These are phyloP conservation scores for Lachnellula subtilissima DNA, from an alignment of 2,329 filamentous ascomycete species.

Conservation along the genomic window DNA sequence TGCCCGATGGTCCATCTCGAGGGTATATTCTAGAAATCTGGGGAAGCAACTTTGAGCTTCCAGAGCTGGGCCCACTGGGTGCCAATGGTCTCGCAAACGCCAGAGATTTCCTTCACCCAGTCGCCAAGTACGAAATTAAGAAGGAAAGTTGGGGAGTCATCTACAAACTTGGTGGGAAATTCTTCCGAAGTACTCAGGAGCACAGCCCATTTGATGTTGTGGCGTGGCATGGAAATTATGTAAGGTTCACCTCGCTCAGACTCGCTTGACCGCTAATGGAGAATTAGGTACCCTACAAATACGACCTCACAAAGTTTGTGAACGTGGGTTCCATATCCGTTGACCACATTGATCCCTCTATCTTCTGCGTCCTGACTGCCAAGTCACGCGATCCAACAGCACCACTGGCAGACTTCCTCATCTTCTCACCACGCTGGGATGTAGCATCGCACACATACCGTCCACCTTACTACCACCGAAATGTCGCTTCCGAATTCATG, in stretches of 20 bases:
- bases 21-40: constrained; percentile 61
- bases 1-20: constrained; percentile 53
- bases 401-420: constrained; percentile 60
- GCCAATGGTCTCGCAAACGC: constrained; percentile 60
- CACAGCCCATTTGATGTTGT: constrained; percentile 75
- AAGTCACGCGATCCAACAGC: constrained; percentile 49
- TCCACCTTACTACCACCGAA: constrained; percentile 55
- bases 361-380: constrained; percentile 62
- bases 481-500: constrained; percentile 47
- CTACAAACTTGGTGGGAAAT: constrained; percentile 60
- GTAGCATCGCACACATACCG: constrained; percentile 56
- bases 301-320: constrained; percentile 62
- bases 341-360: constrained; percentile 63
- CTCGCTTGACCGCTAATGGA: constrained; percentile 17
- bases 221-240: constrained; percentile 66
- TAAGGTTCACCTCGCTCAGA: neutral
- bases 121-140: constrained; percentile 47
- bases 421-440: constrained; percentile 64
- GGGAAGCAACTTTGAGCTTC: constrained; percentile 57
- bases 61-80: constrained; percentile 61
- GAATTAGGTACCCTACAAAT: constrained; percentile 59
- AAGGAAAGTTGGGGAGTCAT: constrained; percentile 30
- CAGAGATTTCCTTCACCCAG: constrained; percentile 59
- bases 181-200: constrained; percentile 59
- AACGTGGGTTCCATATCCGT: constrained; percentile 53